These are phyloP conservation scores for Xylaria intraflava DNA, from an alignment of 495 filamentous ascomycete species.

Conservation along the genomic window DNA sequence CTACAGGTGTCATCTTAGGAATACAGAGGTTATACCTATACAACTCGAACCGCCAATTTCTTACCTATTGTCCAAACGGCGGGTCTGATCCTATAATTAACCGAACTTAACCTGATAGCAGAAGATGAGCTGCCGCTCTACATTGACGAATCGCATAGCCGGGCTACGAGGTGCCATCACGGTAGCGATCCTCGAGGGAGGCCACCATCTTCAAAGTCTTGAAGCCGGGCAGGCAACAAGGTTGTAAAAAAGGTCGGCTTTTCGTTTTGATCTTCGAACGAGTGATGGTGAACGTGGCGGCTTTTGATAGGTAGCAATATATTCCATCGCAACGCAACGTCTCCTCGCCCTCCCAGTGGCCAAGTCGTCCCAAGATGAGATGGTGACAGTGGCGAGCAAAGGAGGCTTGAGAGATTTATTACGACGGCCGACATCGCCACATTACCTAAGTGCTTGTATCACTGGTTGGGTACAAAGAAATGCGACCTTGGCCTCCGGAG, in stretches of 20 bases:
- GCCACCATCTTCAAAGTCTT: background rate
- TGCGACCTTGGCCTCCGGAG: background rate
- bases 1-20: background rate
- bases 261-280: background rate
- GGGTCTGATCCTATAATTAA: background rate
- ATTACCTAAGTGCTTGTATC: background rate
- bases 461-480: background rate
- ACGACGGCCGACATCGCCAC: background rate
- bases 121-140: background rate
- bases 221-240: background rate
- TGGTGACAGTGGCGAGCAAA: background rate
- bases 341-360: background rate
- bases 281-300: constrained; percentile 1
- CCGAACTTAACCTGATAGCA: background rate
- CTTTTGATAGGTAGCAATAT: constrained; percentile 5
- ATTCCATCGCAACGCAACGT: background rate
- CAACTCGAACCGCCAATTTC: background rate
- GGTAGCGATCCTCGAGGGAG: background rate
- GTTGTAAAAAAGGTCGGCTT: background rate
- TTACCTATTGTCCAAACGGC: background rate
- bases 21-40: background rate
- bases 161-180: background rate
- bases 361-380: background rate
- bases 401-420: background rate
- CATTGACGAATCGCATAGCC: background rate